Evolutionary conservation across 2,329 filamentous ascomycete genomes (phyloP), one percentile per base, ranked within the genome.

Genomic region (Coniochaeta sp.): DNA sequence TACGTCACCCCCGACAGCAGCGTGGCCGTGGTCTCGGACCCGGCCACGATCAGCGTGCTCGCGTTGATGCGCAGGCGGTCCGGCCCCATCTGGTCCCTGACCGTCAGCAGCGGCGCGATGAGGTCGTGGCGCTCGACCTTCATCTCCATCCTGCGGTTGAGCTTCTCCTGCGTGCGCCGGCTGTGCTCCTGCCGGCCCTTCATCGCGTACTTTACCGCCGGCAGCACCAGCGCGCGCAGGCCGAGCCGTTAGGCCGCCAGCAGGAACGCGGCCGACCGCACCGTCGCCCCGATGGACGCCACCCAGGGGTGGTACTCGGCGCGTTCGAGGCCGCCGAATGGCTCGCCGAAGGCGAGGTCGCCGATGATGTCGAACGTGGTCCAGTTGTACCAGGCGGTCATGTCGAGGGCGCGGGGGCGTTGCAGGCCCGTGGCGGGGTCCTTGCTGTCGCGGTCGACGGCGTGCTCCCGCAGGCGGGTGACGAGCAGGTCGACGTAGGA

Each of bases 261-360:
- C 30, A 62, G 4, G 12, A 52, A 3, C 2, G 26, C n/a, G 6
- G 24, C 19, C 17, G 24, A 14, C 3, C 26, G 12, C 63, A 14
- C 69, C 66, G 65, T 66, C 62, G 68, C 68, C 61, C 64, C 71
- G 59, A 68, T 63, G 8, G 65, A 59, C 10, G 62, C 60, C 9
- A 71, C 65, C 70, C 70, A 72, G 19, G 61, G 61, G 59, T 70
- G 68, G 59, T 63, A 71, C 57, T 62, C 59, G 62, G 69, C 72
- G 55, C 68, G 68, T 12, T 72, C 66, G 3, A 78, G 66, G 63
- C 72, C 74, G 12, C 69, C 71, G 62, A 77, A 79, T 1, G 75
- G 72, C 59, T 78, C 73, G 5, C 77, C 77, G 63, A 80, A 80
- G 0, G 77, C 73, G 59, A 81, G 70, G 63, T 80, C 77, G 26